Evolutionary conservation across 305 asterid species (phyloP).

Genomic region (Lippia alba): DNA sequence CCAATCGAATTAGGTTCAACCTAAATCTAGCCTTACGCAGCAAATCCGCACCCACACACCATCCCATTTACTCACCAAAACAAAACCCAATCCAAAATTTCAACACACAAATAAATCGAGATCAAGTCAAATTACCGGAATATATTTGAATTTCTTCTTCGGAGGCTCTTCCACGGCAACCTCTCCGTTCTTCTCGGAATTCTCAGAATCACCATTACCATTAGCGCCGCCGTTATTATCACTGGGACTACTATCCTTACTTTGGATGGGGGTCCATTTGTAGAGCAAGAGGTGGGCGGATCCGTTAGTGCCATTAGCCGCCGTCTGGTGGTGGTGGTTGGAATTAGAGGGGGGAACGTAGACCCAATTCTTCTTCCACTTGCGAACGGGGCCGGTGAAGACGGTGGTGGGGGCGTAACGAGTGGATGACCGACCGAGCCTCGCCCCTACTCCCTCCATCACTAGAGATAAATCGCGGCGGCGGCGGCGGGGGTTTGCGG

Average conservation of each 20-base stretch:
- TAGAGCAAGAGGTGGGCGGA: slow-evolving; percentile 65
- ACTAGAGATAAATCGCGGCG: slow-evolving; percentile 13
- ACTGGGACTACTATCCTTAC: slow-evolving; percentile 31
- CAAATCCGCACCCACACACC: slow-evolving; percentile 12
- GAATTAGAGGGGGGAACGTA: slow-evolving; percentile 57
- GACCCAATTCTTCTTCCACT: slow-evolving; percentile 86
- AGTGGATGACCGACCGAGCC: slow-evolving; percentile 74
- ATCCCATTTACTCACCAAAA: not conserved
- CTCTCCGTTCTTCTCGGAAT: slow-evolving; percentile 41
- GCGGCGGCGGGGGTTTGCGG: slow-evolving; percentile 21
- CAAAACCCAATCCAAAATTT: not conserved
- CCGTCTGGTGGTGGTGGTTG: slow-evolving; percentile 31
- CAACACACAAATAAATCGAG: not conserved
- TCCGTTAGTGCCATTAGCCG: slow-evolving; percentile 46
- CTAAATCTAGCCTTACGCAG: not conserved
- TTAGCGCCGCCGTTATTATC: slow-evolving; percentile 22
- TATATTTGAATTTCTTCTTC: slow-evolving; percentile 67
- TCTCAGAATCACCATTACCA: slow-evolving; percentile 39
- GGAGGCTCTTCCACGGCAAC: slow-evolving; percentile 52
- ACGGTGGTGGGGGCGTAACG: slow-evolving; percentile 84
- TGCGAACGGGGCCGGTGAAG: slow-evolving; percentile 82
- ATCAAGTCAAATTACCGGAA: slow-evolving; percentile 62
- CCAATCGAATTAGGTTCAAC: not conserved
- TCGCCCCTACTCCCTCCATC: slow-evolving; percentile 91
- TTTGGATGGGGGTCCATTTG: slow-evolving; percentile 77